Evolutionary conservation across 441 rosid genomes (phyloP).

Genomic region (Pelargonium citronellum): DNA sequence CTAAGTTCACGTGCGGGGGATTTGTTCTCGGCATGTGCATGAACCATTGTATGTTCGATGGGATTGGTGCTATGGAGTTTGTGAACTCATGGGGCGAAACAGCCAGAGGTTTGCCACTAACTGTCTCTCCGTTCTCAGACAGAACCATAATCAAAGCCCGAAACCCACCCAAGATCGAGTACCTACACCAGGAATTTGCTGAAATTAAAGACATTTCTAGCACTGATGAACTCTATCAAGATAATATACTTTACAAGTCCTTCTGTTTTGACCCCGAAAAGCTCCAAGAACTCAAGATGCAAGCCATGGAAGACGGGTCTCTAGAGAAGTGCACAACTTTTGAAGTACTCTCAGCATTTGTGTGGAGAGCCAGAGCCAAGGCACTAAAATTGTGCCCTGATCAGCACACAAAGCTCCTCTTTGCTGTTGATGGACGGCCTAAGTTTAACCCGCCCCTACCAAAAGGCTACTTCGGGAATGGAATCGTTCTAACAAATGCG

Average conservation of each 20-base stretch:
- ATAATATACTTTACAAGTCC: conserved; percentile 52
- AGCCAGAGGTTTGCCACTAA: conserved; percentile 66
- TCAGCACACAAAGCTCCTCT: conserved; percentile 68
- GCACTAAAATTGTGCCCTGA: conserved; percentile 52
- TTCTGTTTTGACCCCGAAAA: conserved; percentile 69
- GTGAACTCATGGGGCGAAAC: conserved; percentile 89
- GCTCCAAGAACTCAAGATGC: conserved; percentile 48
- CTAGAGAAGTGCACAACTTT: conserved; percentile 58
- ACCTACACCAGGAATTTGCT: conserved; percentile 67
- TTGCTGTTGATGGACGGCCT: conserved; percentile 70
- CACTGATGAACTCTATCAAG: conserved; percentile 42
- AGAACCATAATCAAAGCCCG: conserved; percentile 53
- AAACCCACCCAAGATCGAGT: conserved; percentile 48
- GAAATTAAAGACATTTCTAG: conserved; percentile 63
- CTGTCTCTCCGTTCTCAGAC: conserved; percentile 59
- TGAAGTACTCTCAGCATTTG: conserved; percentile 68
- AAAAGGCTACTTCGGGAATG: conserved; percentile 81
- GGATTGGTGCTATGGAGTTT: conserved; percentile 88
- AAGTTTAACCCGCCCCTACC: conserved; percentile 66
- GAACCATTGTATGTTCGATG: conserved; percentile 85
- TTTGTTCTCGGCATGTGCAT: conserved; percentile 73
- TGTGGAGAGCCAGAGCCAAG: conserved; percentile 73
- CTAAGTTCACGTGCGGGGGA: conserved; percentile 78
- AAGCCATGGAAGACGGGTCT: conserved; percentile 45
- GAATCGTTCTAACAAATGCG: conserved; percentile 57